These are phyloP conservation scores for Isatis lusitanica DNA, from an alignment of 441 rosid species.

Conservation along the genomic window DNA sequence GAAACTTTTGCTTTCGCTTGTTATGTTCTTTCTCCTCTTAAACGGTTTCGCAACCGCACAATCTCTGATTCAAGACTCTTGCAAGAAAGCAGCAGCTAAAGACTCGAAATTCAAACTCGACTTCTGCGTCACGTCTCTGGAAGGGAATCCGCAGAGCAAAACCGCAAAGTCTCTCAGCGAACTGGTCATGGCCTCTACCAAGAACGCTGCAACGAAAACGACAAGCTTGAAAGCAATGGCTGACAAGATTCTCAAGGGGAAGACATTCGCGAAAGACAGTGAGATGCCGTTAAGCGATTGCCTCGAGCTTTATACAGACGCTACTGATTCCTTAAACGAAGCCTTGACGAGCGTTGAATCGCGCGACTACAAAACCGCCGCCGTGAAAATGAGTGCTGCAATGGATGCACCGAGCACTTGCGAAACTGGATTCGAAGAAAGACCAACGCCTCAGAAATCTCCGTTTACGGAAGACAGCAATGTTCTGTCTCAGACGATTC, in stretches of 20 bases:
- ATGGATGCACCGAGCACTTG: slow-evolving; percentile 45
- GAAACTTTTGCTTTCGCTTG: slow-evolving; percentile 7
- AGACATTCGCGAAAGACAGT: slow-evolving; percentile 1
- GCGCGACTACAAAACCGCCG: slow-evolving; percentile 39
- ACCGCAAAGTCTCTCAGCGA: slow-evolving; percentile 29
- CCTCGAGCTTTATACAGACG: slow-evolving; percentile 43
- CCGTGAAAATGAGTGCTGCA: slow-evolving; percentile 41
- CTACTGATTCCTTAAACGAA: slow-evolving; percentile 20
- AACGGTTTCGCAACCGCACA: slow-evolving; percentile 6
- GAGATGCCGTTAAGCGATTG: slow-evolving; percentile 40
- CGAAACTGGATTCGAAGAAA: slow-evolving; percentile 50
- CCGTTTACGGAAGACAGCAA: slow-evolving; percentile 41
- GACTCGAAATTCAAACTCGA: slow-evolving; percentile 39
- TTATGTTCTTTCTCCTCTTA: slow-evolving; percentile 18
- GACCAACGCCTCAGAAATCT: slow-evolving; percentile 18
- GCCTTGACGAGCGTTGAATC: slow-evolving; percentile 24
- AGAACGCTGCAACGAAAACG: slow-evolving; percentile 32
- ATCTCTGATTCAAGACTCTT: slow-evolving; percentile 30
- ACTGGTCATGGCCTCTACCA: slow-evolving; percentile 33
- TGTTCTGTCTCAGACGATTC: slow-evolving; percentile 38
- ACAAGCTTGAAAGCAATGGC: slow-evolving; percentile 28
- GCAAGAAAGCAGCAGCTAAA: slow-evolving; percentile 40
- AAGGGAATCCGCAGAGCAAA: slow-evolving; percentile 32
- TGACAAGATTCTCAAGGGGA: slow-evolving; percentile 24
- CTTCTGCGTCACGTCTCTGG: slow-evolving; percentile 40